Conservation (phyloP, 176 grass and related monocot species). For the Guadua angustifolia region DNA sequence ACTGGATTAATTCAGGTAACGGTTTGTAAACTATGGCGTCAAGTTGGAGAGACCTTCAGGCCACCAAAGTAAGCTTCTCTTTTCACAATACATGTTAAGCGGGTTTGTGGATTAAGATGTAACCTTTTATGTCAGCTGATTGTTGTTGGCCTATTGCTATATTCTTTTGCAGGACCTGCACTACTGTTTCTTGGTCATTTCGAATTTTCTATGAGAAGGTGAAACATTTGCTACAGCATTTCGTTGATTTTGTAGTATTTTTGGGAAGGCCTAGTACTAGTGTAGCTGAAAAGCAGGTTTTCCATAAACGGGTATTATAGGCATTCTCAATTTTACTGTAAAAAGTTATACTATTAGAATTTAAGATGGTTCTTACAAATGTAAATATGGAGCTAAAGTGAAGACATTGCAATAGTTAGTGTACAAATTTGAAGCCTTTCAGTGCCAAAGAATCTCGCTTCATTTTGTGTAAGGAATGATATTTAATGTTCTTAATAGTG, state of each 20-base stretch:
- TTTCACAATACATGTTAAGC: constrained; percentile 15
- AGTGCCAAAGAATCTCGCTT: neutral
- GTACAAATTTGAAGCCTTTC: neutral
- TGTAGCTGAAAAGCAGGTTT: constrained; percentile 11
- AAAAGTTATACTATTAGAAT: neutral
- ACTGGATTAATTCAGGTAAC: constrained; percentile 66
- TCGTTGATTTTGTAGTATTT: neutral
- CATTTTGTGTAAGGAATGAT: constrained; percentile 7
- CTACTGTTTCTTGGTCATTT: constrained; percentile 98
- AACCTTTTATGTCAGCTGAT: neutral
- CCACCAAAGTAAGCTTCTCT: constrained; percentile 82
- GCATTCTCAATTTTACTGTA: constrained; percentile 12
- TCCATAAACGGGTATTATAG: constrained; percentile 19
- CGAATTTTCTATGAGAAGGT: constrained; percentile 99
- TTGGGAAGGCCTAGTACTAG: neutral
- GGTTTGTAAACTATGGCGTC: constrained; percentile 95
- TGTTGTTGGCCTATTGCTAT: constrained; percentile 3
- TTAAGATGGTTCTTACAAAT: constrained; percentile 23
- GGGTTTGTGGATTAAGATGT: neutral
- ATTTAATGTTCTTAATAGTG: constrained; percentile 15
- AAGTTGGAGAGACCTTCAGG: constrained; percentile 97
- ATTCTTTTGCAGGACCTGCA: constrained; percentile 86
- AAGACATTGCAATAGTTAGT: constrained; percentile 2
- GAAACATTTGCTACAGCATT: constrained; percentile 20
- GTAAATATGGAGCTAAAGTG: constrained; percentile 28